Evolutionary conservation across 2,329 filamentous ascomycete genomes (phyloP).

Genomic region (Mariannaea elegans): DNA sequence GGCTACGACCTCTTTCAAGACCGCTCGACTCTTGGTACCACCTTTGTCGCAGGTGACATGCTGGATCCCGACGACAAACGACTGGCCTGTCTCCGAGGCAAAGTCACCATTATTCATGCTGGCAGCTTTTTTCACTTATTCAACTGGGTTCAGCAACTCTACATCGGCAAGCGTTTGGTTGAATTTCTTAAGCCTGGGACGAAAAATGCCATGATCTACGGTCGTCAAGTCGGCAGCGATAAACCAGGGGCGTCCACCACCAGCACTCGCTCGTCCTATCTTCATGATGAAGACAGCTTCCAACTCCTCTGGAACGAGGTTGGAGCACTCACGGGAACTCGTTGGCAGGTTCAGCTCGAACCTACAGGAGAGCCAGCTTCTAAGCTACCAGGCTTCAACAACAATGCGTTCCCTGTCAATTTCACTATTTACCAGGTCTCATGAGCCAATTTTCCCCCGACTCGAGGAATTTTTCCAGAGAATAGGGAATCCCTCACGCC

Average conservation of each 20-base stretch:
- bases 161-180: constrained; percentile 54
- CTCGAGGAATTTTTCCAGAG: not conserved
- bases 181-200: constrained; percentile 56
- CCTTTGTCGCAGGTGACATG: constrained; percentile 62
- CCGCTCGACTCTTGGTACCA: constrained; percentile 53
- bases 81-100: constrained; percentile 48
- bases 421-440: constrained; percentile 49
- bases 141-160: constrained; percentile 56
- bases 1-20: constrained; percentile 73
- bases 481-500: constrained; percentile 8
- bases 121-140: constrained; percentile 62
- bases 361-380: constrained; percentile 33
- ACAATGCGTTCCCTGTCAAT: constrained; percentile 41
- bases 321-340: constrained; percentile 56
- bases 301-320: constrained; percentile 64
- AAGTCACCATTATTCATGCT: constrained; percentile 58
- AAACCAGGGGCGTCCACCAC: constrained; percentile 34
- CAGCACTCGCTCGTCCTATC: constrained; percentile 46
- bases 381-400: constrained; percentile 38
- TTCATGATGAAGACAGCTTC: constrained; percentile 61
- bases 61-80: constrained; percentile 51
- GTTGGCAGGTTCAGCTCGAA: constrained; percentile 58
- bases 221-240: constrained; percentile 58
- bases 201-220: constrained; percentile 58
- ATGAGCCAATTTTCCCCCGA: constrained; percentile 23